Evolutionary conservation across 2,329 filamentous ascomycete genomes (phyloP), one percentile per base, ranked within the genome.

Genomic region (Aspergillus caelatus): DNA sequence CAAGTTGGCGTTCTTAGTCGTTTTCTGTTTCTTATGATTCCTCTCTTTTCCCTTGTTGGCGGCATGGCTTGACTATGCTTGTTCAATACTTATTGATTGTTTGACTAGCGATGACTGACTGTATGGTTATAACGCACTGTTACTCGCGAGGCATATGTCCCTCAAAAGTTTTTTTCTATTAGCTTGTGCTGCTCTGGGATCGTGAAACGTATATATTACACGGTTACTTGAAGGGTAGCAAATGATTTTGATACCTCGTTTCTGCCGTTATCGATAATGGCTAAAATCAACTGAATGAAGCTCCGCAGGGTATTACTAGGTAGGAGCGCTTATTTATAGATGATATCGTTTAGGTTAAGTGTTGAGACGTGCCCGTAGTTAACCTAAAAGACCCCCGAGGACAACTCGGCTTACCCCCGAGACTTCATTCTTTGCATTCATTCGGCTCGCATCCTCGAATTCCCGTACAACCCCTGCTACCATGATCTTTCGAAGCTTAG

Each of bases 371-470:
- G 23, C 16, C 39, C 12, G 26, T 30, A 21, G 14, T 16, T 70
- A 79, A 21, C 78, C 80, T 86, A 97, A 89, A 69, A 98, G 81
- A 0, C 94, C 95, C 3, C 93, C 93, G 1, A 98, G 79, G 2
- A 98, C 93, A 34, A 97, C 90, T 77, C 93, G 95, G 57, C 93
- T 92, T 45, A 99, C 88, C 39, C 91, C 93, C 1, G 89, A 89
- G 55, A 98, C 84, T 80, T 99, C 95, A 14, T 86, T 86, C 79
- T 91, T 94, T 34, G 92, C 87, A 11, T 91, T 89, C 52, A 82
- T 83, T 53, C 94, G 84, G 75, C 91, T 95, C 23, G 88, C 87
- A 62, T 97, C 94, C 77, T 98, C 95, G 76, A 98, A 97, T 74
- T 99, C 95, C 69, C 93, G 89, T 55, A 97, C 90, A 1, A 96